Percentiles rank a stretch among this genome's conserved stretches.
phyloP scores from a whole-genome alignment of 306 rosid species.

The Senna siamea region DNA sequence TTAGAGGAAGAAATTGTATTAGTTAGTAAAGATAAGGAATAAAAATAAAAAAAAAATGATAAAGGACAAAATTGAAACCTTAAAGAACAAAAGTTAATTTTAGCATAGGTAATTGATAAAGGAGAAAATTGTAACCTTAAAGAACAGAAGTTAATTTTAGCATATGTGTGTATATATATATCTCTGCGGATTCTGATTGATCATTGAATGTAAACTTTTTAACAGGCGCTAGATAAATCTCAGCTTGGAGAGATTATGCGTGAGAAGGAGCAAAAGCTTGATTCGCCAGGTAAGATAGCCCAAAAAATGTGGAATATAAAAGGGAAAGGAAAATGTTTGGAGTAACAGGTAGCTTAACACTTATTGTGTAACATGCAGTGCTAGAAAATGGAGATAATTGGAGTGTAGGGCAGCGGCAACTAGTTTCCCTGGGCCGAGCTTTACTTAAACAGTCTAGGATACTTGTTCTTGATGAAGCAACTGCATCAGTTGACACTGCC shows the following conservation, averaged over 20 bases:
- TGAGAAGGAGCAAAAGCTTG: conserved; percentile 77
- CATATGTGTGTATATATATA: too few species aligned
- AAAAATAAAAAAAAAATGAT: too few species aligned
- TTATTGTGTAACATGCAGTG: conserved; percentile 58
- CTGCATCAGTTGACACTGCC: conserved; percentile 95
- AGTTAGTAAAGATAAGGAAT: too few species aligned
- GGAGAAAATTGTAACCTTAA: too few species aligned
- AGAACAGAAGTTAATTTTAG: too few species aligned
- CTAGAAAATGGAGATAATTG: conserved; percentile 98
- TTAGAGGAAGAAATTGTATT: too few species aligned
- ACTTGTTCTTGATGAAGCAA: conserved; percentile 97
- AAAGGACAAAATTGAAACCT: too few species aligned
- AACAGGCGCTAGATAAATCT: conserved; percentile 87
- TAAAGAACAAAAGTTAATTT: too few species aligned
- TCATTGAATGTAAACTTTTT: conserved; percentile 27
- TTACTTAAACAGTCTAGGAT: conserved; percentile 88
- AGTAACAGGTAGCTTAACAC: conserved; percentile 23
- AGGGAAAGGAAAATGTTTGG: background rate
- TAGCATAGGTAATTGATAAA: too few species aligned
- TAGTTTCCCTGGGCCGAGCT: conserved; percentile 92
- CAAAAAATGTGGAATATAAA: background rate
- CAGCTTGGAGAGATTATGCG: conserved; percentile 88
- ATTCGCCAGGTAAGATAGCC: conserved; percentile 67
- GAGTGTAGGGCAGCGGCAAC: conserved; percentile 99
- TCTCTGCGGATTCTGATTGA: background rate